Base-by-base conservation (phyloP, 2,329 filamentous ascomycete species). In the Cercospora brassicicola region DNA sequence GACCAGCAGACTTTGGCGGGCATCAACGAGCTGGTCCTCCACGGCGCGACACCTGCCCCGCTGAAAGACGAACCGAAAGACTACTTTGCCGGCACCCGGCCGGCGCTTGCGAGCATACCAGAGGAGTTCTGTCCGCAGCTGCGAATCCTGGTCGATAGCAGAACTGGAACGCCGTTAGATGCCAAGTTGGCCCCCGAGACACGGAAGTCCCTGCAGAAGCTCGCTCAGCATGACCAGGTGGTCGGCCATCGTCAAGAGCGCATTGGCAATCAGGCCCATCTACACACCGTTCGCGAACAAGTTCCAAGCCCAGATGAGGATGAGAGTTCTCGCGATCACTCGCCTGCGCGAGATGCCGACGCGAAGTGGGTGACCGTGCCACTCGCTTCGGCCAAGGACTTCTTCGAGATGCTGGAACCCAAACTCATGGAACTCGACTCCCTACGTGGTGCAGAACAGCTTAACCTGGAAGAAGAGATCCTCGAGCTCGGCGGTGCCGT, bases 301-400 rank as follows among this genome's bases (percentile, higher is more conserved):
- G 61, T 63, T 10, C 42, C 61, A 11, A 56, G 30, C 4, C 48
- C 62, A 9, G 48, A 62, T 51, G 61, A 45, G 9, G 55, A 60
- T 13, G 59, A 68, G 42, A 30, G 36, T 53, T 59, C 56, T 39
- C 39, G 56, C 8, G 59, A 66, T 45, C 28, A 56, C 28, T 65
- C 60, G 56, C 51, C 65, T 3, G 61, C 59, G 6, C 31, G 62
- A 11, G 15, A 59, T 7, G 36, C 65, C 23, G 75, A 73, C 42
- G 73, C 73, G 18, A 71, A 28, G 76, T 83, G 71, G 67, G 83
- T 96, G n/a, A 89, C 94, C 76, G 86, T 96, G 6, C 90, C 92
- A 18, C 82, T 96, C 2, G 87, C 88, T 1, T 92, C 92, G 26
- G 92, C 95, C 75, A 85, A 86, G 20, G 88, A 93, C 76, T 96